Conservation (phyloP, 208 protist species). For the Zelonia costaricensis region DNA sequence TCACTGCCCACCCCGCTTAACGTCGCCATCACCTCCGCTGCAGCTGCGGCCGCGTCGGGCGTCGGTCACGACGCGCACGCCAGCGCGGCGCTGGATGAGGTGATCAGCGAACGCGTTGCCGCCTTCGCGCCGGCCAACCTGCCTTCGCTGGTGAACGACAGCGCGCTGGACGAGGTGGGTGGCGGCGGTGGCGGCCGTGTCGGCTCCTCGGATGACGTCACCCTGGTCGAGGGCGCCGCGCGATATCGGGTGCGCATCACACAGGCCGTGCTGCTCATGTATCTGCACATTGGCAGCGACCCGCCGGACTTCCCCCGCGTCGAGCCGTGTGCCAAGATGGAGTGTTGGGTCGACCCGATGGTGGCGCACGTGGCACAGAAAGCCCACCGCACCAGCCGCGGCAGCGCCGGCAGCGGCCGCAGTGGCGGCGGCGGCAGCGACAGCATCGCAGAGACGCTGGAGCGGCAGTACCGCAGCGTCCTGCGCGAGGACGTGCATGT, state of each 20-base stretch:
- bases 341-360: constrained; percentile 97
- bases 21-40: neutral
- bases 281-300: constrained; percentile 98
- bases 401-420: constrained; percentile 20
- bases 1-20: too few relatives aligned
- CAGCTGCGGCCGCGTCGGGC: neutral
- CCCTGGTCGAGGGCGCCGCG: constrained; percentile 17
- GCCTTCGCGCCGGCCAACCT: constrained; percentile 67
- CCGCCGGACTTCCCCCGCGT: constrained; percentile 97
- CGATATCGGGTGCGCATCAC: constrained; percentile 42
- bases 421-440: constrained; percentile 77
- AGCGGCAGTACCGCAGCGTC: constrained; percentile 93
- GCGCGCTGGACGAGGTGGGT: constrained; percentile 32
- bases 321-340: constrained; percentile 94
- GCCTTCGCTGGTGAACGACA: constrained; percentile 57
- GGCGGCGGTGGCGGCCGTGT: too few relatives aligned
- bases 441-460: constrained; percentile 90
- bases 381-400: constrained; percentile 24
- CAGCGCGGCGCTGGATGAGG: constrained; percentile 21
- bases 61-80: constrained; percentile 11
- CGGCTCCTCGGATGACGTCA: constrained; percentile 15
- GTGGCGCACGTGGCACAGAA: constrained; percentile 62
- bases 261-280: constrained; percentile 93
- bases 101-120: constrained; percentile 61
- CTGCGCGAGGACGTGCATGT: constrained; percentile 47